Conservation (phyloP, 495 filamentous ascomycete genomes). For the Lepraria neglecta region DNA sequence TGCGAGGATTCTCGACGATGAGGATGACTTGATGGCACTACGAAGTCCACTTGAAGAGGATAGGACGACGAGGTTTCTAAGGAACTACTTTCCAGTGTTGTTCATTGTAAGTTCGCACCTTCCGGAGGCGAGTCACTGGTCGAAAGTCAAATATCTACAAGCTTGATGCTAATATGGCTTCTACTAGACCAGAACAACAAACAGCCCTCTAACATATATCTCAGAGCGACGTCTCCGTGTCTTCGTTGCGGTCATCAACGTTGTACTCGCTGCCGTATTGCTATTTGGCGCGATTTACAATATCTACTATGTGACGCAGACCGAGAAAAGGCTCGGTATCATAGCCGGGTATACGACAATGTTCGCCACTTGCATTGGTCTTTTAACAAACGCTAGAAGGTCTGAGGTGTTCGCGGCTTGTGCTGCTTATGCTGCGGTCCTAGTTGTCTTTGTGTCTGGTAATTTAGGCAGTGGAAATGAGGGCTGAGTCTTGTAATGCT, state of each 20-base stretch:
- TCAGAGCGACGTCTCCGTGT: neutral
- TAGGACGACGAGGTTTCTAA: constrained; percentile 12
- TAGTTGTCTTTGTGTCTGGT: constrained; percentile 17
- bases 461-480: neutral
- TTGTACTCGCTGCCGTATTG: constrained; percentile 23
- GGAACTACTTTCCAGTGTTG: constrained; percentile 12
- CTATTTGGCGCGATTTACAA: constrained; percentile 29
- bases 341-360: constrained; percentile 26
- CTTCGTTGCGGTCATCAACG: constrained; percentile 14
- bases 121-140: no score
- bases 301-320: constrained; percentile 16
- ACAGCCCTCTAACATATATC: constrained; percentile 1
- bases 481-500: neutral
- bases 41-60: constrained; percentile 8
- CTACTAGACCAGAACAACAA: neutral
- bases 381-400: constrained; percentile 31
- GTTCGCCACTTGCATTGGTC: constrained; percentile 27
- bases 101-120: constrained; percentile 6
- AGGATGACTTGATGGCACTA: constrained; percentile 9
- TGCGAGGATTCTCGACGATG: constrained; percentile 6
- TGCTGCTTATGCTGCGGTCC: constrained; percentile 28
- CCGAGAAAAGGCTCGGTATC: constrained; percentile 23
- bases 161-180: neutral
- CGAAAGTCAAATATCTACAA: no score
- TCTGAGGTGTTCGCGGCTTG: constrained; percentile 29